Conservation (phyloP, 306 rosid species). For the Leucaena leucocephala region DNA sequence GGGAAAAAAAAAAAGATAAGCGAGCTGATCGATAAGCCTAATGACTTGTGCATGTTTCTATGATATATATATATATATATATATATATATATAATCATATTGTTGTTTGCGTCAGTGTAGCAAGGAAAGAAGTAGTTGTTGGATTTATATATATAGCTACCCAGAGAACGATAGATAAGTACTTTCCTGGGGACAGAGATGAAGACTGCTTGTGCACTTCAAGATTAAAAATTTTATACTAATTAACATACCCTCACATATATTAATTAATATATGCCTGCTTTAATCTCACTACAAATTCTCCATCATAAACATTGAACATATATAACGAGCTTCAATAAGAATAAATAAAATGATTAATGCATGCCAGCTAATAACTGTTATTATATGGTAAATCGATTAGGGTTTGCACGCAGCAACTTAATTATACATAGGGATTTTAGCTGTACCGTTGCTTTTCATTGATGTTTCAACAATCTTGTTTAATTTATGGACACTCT, state of each 20-base stretch:
- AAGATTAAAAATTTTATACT: background rate
- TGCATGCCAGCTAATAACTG: no score
- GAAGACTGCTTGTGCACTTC: background rate
- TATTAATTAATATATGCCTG: no score
- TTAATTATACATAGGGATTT: no score
- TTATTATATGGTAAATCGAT: no score
- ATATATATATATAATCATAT: background rate
- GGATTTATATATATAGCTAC: background rate
- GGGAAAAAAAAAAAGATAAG: no score
- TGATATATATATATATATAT: background rate
- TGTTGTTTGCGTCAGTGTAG: slow-evolving; percentile 15
- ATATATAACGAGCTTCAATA: no score
- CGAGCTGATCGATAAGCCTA: background rate
- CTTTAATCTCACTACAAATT: no score
- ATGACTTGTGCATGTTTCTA: background rate
- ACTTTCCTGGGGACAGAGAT: background rate
- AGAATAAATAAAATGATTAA: no score
- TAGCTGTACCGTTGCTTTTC: background rate
- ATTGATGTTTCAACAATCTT: background rate
- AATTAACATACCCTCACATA: no score
- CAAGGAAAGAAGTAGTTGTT: background rate
- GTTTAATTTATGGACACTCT: background rate
- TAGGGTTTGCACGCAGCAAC: no score
- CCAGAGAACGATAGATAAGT: background rate
- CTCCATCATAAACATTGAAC: no score